Evolutionary conservation across 2,329 filamentous ascomycete species (phyloP), one percentile per base, ranked within the genome.

Genomic region (Aspergillus sergii): DNA sequence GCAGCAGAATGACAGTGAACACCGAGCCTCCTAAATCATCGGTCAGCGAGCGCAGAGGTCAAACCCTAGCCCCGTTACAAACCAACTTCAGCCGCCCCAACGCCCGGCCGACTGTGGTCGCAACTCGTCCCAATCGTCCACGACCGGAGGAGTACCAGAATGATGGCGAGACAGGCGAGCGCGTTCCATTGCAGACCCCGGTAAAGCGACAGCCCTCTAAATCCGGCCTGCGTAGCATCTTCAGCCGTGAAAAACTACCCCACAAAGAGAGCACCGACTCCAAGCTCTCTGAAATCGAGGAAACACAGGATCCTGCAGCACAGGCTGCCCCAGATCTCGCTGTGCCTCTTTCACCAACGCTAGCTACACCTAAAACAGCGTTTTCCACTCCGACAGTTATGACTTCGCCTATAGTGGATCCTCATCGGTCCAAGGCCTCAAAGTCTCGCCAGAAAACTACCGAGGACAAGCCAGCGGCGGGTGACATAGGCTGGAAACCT

Each of bases 401-500:
- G 34, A 64, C 72, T 21, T 73, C 75, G 5, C 68, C 73, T 34
- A 64, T 67, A 34, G 67, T 65, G 8, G 66, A 63, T 1, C 65
- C 65, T 34, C 57, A 66, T 21, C 68, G 64, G 9, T 72, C 65
- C 39, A 62, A 69, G 14, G 68, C 63, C 9, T 50, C 71, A 19
- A 71, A 70, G 9, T 46, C 65, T 41, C 70, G 71, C n/a, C 58
- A 67, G 11, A 69, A 61, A 57, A 61, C 68, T 2, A 56, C 57
- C 6, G 76, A 74, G 12, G 64, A 71, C 32, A 70, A 74, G 45
- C 56, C 66, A 1, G 48, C 66, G 2, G 66, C 67, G 11, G 66
- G 68, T 59, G 69, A 75, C 70, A 62, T 72, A 70, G 69, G 69
- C 14, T 92, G 89, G 89, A 85, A 87, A 61, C 86, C 89, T 19